Base-by-base conservation (phyloP, 83 land plant genomes). In the Picea mariana region DNA sequence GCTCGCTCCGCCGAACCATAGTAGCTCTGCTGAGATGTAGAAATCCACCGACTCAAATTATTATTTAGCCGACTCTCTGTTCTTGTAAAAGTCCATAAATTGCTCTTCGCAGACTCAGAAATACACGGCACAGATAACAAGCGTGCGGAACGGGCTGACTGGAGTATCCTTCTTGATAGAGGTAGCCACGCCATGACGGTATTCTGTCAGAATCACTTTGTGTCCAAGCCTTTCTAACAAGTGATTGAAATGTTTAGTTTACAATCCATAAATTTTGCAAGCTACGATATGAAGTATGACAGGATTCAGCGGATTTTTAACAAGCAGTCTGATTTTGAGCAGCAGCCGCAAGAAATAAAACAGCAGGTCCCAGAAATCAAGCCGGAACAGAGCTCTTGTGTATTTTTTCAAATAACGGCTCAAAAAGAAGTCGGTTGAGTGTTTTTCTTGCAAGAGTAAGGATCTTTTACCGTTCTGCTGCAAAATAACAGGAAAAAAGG, bases 81-180 rank as follows among this genome's bases (percentile, higher is more conserved):
- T 24, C 24, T 20, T 44, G 77, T 42, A 40, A n/a, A 73, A 47
- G 55, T 42, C 58, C 58, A 20, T 18, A 73, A 3, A 8, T 18
- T 73, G 26, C 58, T 9, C 58, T 20, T 42, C 21, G 11, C 23
- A n/a, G 47, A n/a, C 20, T 16, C 77, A 21, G 49, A 44, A 42
- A 52, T 47, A 44, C 47, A 73, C 12, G 55, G 15, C 9, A 40
- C 9, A n/a, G 77, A 52, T 44, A 38, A n/a, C 8, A 73, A 7
- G 15, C 49, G 58, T 4, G 58, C n/a, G 23, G 77, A 47, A 47
- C 77, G 7, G 77, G 52, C 55, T 21, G 77, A 47, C 55, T 73
- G 58, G 5, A 73, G 77, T 44, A 73, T 21, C 47, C 77, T 73
- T 73, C 77, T 73, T 40, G 77, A 42, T 6, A 73, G 12, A 11